These are phyloP conservation scores for Neonectria faginata DNA, from an alignment of 2,329 filamentous ascomycete genomes.

Conservation along the genomic window DNA sequence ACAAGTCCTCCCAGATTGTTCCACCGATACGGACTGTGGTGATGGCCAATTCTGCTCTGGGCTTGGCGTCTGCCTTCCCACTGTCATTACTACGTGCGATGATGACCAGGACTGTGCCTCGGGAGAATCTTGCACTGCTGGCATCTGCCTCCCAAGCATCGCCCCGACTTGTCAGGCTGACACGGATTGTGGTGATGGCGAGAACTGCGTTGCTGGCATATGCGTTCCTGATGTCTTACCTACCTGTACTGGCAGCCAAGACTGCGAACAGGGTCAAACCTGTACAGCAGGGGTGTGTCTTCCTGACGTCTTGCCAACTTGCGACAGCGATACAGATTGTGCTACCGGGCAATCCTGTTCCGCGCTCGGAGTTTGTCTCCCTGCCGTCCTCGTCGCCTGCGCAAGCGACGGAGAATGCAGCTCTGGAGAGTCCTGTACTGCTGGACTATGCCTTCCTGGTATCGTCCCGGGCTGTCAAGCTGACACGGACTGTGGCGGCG, in stretches of 20 bases:
- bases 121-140: neutral
- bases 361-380: conserved; percentile 15
- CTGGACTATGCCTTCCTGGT: neutral
- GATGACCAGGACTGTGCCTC: too few species aligned
- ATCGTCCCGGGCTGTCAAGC: neutral
- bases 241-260: neutral
- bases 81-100: too few species aligned
- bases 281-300: conserved; percentile 18
- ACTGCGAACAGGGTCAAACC: neutral
- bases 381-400: neutral
- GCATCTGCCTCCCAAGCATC: neutral
- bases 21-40: too few species aligned
- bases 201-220: neutral
- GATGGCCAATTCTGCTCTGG: too few species aligned
- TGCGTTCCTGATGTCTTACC: neutral
- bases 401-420: neutral
- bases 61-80: too few species aligned
- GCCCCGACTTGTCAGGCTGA: neutral
- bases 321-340: conserved; percentile 1
- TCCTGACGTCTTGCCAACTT: conserved; percentile 4
- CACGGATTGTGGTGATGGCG: neutral
- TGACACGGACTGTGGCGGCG: conserved; percentile 1
- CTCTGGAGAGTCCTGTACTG: neutral
- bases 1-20: too few species aligned
- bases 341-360: neutral